A percentile compares a stretch with the other conserved stretches of the same genome.
Evolutionary conservation across 2,329 filamentous ascomycete genomes (phyloP).

Genomic region (Alternaria angustiovoidea): DNA sequence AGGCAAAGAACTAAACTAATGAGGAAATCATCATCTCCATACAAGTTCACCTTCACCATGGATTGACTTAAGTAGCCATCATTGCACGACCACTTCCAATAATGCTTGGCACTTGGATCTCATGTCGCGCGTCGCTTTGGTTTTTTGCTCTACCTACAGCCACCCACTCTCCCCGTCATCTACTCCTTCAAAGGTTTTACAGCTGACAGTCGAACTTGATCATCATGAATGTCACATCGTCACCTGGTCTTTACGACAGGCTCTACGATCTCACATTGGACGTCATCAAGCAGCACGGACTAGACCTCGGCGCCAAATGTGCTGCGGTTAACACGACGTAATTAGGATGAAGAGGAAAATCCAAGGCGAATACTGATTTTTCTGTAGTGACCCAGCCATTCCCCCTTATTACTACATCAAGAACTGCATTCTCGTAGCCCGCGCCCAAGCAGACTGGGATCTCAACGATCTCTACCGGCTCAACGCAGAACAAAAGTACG

Average conservation of each 20-base stretch:
- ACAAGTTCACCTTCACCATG: background rate
- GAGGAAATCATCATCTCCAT: background rate
- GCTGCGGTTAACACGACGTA: background rate
- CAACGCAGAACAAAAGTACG: background rate
- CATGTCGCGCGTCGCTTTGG: background rate
- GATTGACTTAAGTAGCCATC: background rate
- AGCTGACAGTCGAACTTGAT: background rate
- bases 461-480: background rate
- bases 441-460: background rate
- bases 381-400: background rate
- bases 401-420: background rate
- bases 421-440: background rate
- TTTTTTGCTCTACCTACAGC: no score
- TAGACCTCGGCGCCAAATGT: background rate
- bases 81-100: background rate
- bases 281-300: background rate
- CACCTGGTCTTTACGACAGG: background rate
- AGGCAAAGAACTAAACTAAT: background rate
- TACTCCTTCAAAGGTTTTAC: fast-evolving
- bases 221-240: background rate
- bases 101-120: background rate
- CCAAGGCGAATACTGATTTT: background rate
- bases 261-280: background rate
- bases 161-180: background rate
- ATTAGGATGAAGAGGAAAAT: fast-evolving